A percentile compares a stretch with the other conserved stretches of the same genome.
Conservation (phyloP, 164 flowering plant genomes). For the Magnolia kwangsiensis region DNA sequence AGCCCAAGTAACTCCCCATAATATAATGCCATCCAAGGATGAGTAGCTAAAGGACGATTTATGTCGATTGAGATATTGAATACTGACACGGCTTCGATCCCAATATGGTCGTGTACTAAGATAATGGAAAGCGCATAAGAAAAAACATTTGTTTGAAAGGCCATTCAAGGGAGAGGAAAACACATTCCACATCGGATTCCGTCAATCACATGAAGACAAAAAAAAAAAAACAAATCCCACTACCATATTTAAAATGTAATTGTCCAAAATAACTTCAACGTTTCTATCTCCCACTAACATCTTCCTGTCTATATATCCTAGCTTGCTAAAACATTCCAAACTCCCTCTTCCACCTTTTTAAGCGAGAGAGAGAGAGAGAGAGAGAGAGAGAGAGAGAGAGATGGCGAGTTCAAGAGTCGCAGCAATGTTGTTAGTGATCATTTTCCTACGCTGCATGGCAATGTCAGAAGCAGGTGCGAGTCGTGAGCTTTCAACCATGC, state of each 20-base stretch:
- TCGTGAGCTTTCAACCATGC: neutral
- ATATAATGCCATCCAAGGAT: too few species aligned
- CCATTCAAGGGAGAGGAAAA: neutral
- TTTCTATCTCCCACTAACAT: neutral
- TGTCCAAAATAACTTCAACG: neutral
- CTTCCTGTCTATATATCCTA: neutral
- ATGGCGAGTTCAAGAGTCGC: neutral
- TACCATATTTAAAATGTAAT: neutral
- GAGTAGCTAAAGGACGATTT: too few species aligned
- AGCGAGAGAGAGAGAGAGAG: neutral
- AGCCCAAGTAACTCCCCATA: too few species aligned
- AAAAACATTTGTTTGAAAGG: neutral
- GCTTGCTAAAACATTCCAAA: neutral
- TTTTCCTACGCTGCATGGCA: neutral
- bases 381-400: neutral
- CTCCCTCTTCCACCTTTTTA: neutral
- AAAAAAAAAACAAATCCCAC: neutral
- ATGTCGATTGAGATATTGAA: too few species aligned
- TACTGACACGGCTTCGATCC: too few species aligned
- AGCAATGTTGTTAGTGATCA: neutral
- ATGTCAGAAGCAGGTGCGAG: neutral
- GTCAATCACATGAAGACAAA: neutral
- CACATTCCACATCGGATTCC: too few species aligned
- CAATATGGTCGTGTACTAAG: neutral
- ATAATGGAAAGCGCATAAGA: neutral